Base-by-base conservation (phyloP, 148 eudicot species). In the Rhododendron henanense region DNA sequence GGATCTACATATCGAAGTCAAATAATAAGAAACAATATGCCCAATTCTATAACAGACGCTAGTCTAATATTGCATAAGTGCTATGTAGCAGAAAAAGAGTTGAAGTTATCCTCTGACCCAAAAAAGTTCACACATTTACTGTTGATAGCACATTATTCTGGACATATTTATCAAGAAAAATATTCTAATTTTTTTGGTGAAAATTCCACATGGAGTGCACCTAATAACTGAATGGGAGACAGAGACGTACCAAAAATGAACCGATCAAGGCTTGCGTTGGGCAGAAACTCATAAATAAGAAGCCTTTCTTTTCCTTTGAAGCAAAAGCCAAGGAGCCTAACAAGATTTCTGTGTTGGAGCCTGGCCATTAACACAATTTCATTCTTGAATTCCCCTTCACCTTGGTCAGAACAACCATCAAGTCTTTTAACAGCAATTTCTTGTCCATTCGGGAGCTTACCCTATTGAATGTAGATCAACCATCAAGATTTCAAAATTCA, bases 321-420 rank as follows among this genome's bases (percentile, higher is more conserved):
- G 79, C 83, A 71, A 39, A 86, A 88, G 10, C 90, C 90, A 1
- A 88, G 67, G 25, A 88, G 87, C 67, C 86, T 80, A 33, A 86
- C 87, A 25, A 88, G 51, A 57, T 86, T 86, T n/a, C 41, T 84
- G 79, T 88, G 90, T 25, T 86, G 90, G 74, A 88, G 91, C 50
- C 47, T 88, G 2, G 91, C 88, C 18, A 88, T 63, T 19, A 88
- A 50, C 57, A 86, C 2, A 21, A 90, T 88, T 82, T 90, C 88
- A 86, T 90, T 90, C 83, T 86, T 90, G 50, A 90, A 90, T 78
- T 90, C 90, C 18, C n/a, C 28, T 71, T 86, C 86, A 35, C 91
- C 91, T 82, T 90, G 91, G 19, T 35, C 75, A 8, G 88, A 90
- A 73, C 57, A n/a, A 65, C 6, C 47, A 9, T 84, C 61, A 4